Evolutionary conservation across 305 asterid species (phyloP).

Genomic region (Fraxinus xanthoxyloides): DNA sequence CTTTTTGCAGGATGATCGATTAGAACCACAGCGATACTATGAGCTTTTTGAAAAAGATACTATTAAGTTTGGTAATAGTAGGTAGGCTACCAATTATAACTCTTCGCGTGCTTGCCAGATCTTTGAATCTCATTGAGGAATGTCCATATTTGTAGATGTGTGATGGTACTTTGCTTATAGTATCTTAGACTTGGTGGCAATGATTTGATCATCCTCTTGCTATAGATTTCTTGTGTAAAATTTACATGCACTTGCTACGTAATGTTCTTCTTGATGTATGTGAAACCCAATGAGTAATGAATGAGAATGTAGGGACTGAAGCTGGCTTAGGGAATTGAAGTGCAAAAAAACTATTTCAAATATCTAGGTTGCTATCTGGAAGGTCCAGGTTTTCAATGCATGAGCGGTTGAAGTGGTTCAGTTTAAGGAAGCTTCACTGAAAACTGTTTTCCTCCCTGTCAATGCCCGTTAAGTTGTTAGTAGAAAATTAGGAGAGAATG

Average conservation of each 20-base stretch:
- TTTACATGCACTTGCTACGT: background rate
- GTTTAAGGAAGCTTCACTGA: background rate
- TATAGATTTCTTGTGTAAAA: constrained; percentile 8
- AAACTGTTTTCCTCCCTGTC: background rate
- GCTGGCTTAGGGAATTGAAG: background rate
- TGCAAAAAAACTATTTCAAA: background rate
- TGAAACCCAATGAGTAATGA: background rate
- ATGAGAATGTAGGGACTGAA: background rate
- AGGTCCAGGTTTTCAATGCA: background rate
- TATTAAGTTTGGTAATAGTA: constrained; percentile 92
- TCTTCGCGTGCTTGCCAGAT: constrained; percentile 11
- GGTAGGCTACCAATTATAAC: constrained; percentile 39
- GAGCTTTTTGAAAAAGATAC: constrained; percentile 88
- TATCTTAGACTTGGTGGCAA: background rate
- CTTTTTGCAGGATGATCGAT: constrained; percentile 54
- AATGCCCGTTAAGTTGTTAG: background rate
- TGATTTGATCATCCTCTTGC: background rate
- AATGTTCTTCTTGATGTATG: background rate
- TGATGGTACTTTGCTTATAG: background rate
- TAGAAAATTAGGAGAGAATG: background rate
- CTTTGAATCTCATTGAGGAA: constrained; percentile 21
- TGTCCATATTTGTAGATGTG: background rate
- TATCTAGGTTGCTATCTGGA: background rate
- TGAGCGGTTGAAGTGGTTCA: background rate
- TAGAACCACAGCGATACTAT: constrained; percentile 82